Conservation (phyloP, 805 yeast species). For the Vanderwaltozyma polyspora region DNA sequence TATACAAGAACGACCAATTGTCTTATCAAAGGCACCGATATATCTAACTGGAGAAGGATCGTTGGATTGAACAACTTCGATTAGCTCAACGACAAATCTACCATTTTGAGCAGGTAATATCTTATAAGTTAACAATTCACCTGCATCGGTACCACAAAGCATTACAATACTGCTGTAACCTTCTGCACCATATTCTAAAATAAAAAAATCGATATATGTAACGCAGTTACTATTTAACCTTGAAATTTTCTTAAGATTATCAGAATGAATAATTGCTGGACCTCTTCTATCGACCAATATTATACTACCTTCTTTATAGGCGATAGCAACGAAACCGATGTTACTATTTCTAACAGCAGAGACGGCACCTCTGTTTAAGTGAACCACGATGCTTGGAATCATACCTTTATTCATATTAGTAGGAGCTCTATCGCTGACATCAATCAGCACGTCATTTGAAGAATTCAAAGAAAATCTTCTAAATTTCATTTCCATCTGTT, state of each 20-base stretch:
- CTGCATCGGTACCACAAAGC: slow-evolving; percentile 65
- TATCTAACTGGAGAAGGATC: slow-evolving; percentile 39
- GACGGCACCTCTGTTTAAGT: slow-evolving; percentile 38
- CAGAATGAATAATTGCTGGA: slow-evolving; percentile 53
- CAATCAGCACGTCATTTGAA: slow-evolving; percentile 25
- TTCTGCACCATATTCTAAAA: slow-evolving; percentile 56
- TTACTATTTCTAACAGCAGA: slow-evolving; percentile 57
- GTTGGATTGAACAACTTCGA: slow-evolving; percentile 38
- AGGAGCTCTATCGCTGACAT: slow-evolving; percentile 46
- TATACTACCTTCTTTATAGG: slow-evolving; percentile 64
- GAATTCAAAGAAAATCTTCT: slow-evolving; percentile 18
- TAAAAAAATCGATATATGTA: slow-evolving; percentile 61
- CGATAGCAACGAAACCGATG: slow-evolving; percentile 76
- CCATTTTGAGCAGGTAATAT: slow-evolving; percentile 55
- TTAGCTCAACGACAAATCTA: slow-evolving; percentile 43
- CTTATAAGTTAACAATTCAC: slow-evolving; percentile 56
- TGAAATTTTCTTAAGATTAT: slow-evolving; percentile 21
- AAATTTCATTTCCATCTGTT: slow-evolving; percentile 15
- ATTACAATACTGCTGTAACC: slow-evolving; percentile 61
- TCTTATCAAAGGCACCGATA: slow-evolving; percentile 47
- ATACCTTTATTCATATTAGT: slow-evolving; percentile 45
- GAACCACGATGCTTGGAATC: slow-evolving; percentile 41
- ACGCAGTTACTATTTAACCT: slow-evolving; percentile 26
- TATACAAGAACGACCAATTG: slow-evolving; percentile 50
- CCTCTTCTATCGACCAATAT: slow-evolving; percentile 70